Evolutionary conservation across 495 filamentous ascomycete species (phyloP).

Genomic region (Podospora appendiculata): DNA sequence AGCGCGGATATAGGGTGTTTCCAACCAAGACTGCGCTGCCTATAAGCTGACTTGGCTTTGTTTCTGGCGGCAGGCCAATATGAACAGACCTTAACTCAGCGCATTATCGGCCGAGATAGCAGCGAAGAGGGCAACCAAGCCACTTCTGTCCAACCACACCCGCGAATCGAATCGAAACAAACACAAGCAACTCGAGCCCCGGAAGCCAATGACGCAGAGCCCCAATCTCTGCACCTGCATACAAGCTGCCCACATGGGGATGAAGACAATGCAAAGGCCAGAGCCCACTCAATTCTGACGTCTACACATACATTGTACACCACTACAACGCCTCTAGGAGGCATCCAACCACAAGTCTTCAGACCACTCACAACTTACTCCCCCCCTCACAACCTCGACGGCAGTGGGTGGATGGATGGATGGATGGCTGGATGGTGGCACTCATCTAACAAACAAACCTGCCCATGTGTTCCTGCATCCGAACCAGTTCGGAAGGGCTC

Average conservation of each 20-base stretch:
- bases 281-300: background rate
- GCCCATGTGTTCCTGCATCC: background rate
- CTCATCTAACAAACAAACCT: too few species aligned
- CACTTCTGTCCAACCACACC: background rate
- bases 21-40: too few species aligned
- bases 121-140: conserved; percentile 13
- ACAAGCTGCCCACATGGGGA: conserved; percentile 15
- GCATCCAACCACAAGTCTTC: too few species aligned
- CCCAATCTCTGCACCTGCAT: conserved; percentile 12
- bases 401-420: too few species aligned
- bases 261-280: conserved; percentile 8
- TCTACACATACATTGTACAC: too few species aligned
- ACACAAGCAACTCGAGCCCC: conserved; percentile 1
- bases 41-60: conserved; percentile 2
- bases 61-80: conserved; percentile 16
- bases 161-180: conserved; percentile 22
- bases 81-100: conserved; percentile 17
- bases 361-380: too few species aligned
- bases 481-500: background rate
- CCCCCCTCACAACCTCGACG: too few species aligned
- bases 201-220: conserved; percentile 16
- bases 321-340: too few species aligned
- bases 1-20: too few species aligned
- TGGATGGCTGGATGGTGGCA: too few species aligned
- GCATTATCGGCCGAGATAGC: conserved; percentile 29